A percentile compares a stretch with the other conserved stretches of the same genome.
Evolutionary conservation across 768 basidiomycete genomes (phyloP).

Genomic region (Boletus sp.): DNA sequence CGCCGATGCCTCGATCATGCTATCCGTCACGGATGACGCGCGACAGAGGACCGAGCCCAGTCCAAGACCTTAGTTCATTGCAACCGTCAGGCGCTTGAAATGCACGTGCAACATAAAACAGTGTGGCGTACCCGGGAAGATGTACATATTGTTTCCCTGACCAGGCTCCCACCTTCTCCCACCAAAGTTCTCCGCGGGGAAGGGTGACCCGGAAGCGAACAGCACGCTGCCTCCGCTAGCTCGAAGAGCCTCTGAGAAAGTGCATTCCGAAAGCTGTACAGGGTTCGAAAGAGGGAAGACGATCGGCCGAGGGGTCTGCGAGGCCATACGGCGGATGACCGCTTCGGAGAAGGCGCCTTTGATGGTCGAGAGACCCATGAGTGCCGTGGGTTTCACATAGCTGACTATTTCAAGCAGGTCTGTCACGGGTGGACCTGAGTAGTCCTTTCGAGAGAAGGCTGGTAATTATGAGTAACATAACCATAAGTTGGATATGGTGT

Average conservation of each 20-base stretch:
- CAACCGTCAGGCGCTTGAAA: neutral
- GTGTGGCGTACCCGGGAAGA: conserved; percentile 54
- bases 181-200: conserved; percentile 57
- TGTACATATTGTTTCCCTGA: conserved; percentile 96
- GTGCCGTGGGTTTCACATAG: conserved; percentile 82
- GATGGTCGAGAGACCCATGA: conserved; percentile 88
- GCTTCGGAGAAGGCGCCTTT: conserved; percentile 73
- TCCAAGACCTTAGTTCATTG: conserved; percentile 39
- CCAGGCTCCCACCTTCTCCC: conserved; percentile 66
- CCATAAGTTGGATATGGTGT: neutral
- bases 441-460: conserved; percentile 84
- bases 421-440: conserved; percentile 70
- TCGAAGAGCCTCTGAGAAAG: conserved; percentile 69
- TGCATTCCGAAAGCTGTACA: conserved; percentile 74
- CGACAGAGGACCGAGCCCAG: conserved; percentile 72
- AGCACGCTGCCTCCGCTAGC: conserved; percentile 73
- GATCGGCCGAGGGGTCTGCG: conserved; percentile 78
- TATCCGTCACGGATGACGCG: conserved; percentile 68
- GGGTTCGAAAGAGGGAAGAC: conserved; percentile 94
- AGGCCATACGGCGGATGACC: conserved; percentile 73
- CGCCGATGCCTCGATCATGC: conserved; percentile 87
- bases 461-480: neutral
- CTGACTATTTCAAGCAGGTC: conserved; percentile 74
- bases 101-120: neutral
- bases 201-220: conserved; percentile 88